Evolutionary conservation across 306 rosid genomes (phyloP), one percentile per base, ranked within the genome.

Genomic region (Boehmeria nivea): DNA sequence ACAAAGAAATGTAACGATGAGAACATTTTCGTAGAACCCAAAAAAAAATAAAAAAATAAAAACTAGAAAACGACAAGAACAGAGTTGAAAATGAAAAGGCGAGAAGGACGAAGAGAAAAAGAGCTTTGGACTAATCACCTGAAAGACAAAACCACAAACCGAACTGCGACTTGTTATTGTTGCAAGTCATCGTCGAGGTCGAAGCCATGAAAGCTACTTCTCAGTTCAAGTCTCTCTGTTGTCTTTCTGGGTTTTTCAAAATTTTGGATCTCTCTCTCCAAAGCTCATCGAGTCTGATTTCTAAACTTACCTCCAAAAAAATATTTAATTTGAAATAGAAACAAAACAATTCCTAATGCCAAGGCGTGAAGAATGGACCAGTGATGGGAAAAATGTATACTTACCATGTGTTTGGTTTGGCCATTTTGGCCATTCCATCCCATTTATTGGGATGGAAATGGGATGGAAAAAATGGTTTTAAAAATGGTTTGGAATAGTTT

Each of bases 181-280:
- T 5, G 38, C 38, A 74, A 65, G 69, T 21, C 51, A 59, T 68
- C 53, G 61, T 59, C 67, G 69, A 65, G 31, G 53, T 55, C 61
- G 51, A 64, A 62, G 69, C 73, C 66, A 51, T 74, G 85, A 81
- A 64, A 83, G 78, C 76, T 63, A 70, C 83, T 66, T 63, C 71
- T 68, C 81, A 43, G 49, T 39, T 28, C 26, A 67, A 71, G 71
- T 62, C 64, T 65, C 61, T 68, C 69, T 46, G 67, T 68, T 67
- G 59, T 64, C 54, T n/a, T 39, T 17, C 42, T 50, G 56, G 64
- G 56, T 53, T 67, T 54, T 21, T 63, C 49, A 33, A 70, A 62
- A 61, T 18, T 51, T 27, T 61, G 66, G 75, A 72, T 16, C 48
- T 16, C 10, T 16, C 48, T 16, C 22, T 18, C 23, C 20, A 19